Conservation (phyloP, 805 yeast genomes). For the Pichia nakasei region DNA sequence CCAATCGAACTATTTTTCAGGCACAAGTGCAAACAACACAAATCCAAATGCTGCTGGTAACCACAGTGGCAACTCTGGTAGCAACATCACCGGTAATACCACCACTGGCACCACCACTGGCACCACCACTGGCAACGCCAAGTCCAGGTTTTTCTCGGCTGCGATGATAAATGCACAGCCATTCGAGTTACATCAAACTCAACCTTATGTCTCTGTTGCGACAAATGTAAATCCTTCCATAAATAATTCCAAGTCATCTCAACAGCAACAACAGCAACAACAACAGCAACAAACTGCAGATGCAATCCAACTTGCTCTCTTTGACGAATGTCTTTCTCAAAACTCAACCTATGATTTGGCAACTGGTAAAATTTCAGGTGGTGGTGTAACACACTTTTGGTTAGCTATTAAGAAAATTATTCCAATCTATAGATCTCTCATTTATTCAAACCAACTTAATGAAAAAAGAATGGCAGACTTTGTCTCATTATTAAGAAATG, state of each 20-base stretch:
- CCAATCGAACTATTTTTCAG: background rate
- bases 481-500: slow-evolving; percentile 45
- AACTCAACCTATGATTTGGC: slow-evolving; percentile 30
- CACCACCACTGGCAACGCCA: slow-evolving; percentile 30
- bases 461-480: slow-evolving; percentile 39
- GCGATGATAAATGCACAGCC: background rate
- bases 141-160: slow-evolving; percentile 18
- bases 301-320: slow-evolving; percentile 14
- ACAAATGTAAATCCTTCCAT: slow-evolving; percentile 13
- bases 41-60: slow-evolving; percentile 38
- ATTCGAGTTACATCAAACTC: slow-evolving; percentile 20
- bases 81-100: slow-evolving; percentile 31
- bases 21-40: slow-evolving; percentile 17
- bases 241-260: background rate
- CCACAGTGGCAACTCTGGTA: slow-evolving; percentile 25
- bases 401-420: slow-evolving; percentile 42
- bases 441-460: slow-evolving; percentile 39
- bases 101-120: slow-evolving; percentile 22
- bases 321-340: slow-evolving; percentile 39
- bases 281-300: background rate
- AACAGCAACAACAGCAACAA: background rate
- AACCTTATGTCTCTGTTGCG: slow-evolving; percentile 25
- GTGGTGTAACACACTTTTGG: slow-evolving; percentile 40
- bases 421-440: slow-evolving; percentile 39
- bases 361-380: slow-evolving; percentile 31